Evolutionary conservation across 768 basidiomycete genomes (phyloP).

Genomic region (Tephrocybe sp.): DNA sequence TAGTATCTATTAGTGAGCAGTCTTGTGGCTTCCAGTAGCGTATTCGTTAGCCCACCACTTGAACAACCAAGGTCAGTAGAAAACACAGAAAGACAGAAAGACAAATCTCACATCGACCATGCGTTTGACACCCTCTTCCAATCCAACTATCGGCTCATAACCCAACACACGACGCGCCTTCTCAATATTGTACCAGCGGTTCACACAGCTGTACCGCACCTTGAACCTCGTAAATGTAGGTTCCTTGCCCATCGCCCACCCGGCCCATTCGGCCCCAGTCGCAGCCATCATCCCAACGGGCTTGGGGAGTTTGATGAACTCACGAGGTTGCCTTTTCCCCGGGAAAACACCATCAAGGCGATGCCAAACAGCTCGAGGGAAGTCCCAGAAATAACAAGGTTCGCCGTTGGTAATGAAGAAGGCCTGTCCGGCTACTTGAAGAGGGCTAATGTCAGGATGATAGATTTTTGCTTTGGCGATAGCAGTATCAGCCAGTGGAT

Average conservation of each 20-base stretch:
- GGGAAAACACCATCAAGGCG: constrained; percentile 60
- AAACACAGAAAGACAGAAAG: background rate
- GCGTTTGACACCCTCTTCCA: constrained; percentile 82
- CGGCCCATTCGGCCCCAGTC: constrained; percentile 67
- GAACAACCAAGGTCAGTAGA: background rate
- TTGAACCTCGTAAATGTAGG: constrained; percentile 86
- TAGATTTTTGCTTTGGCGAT: constrained; percentile 49
- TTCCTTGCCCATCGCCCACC: constrained; percentile 71
- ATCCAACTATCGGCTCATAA: constrained; percentile 86
- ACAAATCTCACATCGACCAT: constrained; percentile 64
- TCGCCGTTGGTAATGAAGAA: constrained; percentile 99
- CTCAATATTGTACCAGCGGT: constrained; percentile 91
- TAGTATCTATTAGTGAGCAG: constrained; percentile 28
- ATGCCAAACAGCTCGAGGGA: constrained; percentile 75
- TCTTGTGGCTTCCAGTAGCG: constrained; percentile 34
- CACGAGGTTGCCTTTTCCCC: constrained; percentile 41
- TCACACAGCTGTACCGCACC: constrained; percentile 76
- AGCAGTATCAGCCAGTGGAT: constrained; percentile 64
- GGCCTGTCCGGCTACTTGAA: constrained; percentile 86
- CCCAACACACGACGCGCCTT: constrained; percentile 87
- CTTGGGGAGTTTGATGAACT: constrained; percentile 50
- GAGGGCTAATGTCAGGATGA: constrained; percentile 45
- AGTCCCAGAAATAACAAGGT: constrained; percentile 96
- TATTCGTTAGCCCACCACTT: constrained; percentile 51
- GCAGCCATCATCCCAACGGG: constrained; percentile 70